phyloP scores from a whole-genome alignment of 345 rosid genomes.

The Toxicodendron radicans region DNA sequence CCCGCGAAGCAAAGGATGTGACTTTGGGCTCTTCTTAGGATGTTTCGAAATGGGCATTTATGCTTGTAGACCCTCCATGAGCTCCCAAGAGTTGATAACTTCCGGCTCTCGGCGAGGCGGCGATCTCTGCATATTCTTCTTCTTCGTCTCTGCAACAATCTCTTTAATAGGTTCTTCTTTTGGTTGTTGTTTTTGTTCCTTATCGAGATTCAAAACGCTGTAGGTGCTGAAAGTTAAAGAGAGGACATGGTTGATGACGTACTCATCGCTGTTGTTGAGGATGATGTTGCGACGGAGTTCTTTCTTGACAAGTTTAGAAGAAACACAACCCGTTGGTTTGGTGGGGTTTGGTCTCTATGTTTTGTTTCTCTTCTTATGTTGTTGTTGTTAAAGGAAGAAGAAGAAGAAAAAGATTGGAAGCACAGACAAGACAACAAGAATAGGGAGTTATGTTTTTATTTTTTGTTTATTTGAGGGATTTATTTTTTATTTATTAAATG shows the following conservation, averaged over 20 bases:
- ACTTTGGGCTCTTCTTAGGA: conserved; percentile 53
- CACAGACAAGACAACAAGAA: neutral
- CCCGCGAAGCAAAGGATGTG: conserved; percentile 38
- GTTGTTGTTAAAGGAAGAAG: no score
- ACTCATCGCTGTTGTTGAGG: conserved; percentile 54
- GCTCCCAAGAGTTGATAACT: conserved; percentile 75
- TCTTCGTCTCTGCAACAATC: conserved; percentile 27
- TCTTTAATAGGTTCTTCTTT: conserved; percentile 23
- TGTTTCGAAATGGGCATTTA: conserved; percentile 31
- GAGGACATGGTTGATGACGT: conserved; percentile 59
- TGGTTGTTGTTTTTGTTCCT: conserved; percentile 16
- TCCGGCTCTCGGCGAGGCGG: conserved; percentile 52
- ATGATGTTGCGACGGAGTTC: conserved; percentile 54
- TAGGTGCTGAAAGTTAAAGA: conserved; percentile 91
- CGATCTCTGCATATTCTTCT: conserved; percentile 28
- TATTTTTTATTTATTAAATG: no score
- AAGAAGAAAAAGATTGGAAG: conserved; percentile 2
- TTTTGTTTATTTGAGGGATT: conserved; percentile 23
- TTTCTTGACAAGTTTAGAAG: conserved; percentile 61
- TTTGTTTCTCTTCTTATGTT: neutral
- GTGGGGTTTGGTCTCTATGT: conserved; percentile 18
- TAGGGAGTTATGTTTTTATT: conserved; percentile 12
- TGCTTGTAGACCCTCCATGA: conserved; percentile 86
- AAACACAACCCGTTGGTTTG: conserved; percentile 79
- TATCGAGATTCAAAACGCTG: conserved; percentile 69